Percentiles rank a stretch among this genome's conserved stretches.
phyloP scores from a whole-genome alignment of 2,329 filamentous ascomycete species.

The Trichoderma pleuroti region DNA sequence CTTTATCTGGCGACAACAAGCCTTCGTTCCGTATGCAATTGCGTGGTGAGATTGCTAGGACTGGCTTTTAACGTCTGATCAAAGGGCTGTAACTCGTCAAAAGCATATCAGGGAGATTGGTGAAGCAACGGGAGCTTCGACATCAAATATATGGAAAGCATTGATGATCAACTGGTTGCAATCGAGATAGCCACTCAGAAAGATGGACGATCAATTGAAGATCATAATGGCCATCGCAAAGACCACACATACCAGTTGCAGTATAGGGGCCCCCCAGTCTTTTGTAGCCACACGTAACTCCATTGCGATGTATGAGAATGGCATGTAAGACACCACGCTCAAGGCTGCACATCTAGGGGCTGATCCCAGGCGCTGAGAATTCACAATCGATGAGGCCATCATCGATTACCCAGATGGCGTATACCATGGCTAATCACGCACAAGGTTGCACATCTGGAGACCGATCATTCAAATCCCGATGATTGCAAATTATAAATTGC shows the following conservation, averaged over 20 bases:
- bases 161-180: not conserved
- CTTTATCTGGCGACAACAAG: not conserved
- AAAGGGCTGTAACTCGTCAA: not conserved
- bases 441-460: not conserved
- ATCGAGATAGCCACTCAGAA: not conserved
- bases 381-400: not conserved
- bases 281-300: not conserved
- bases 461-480: not conserved
- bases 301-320: constrained; percentile 25
- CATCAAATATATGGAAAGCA: constrained; percentile 8
- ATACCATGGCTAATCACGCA: not conserved
- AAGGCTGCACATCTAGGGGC: constrained; percentile 4
- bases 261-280: not conserved
- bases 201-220: constrained; percentile 18
- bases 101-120: not conserved
- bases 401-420: not conserved
- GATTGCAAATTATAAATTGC: not conserved
- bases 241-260: constrained; percentile 26
- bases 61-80: not conserved
- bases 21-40: not conserved
- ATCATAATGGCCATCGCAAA: constrained; percentile 18
- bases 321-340: constrained; percentile 21
- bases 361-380: not conserved
- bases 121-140: not conserved
- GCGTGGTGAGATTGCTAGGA: not conserved